Evolutionary conservation across 2,329 filamentous ascomycete genomes (phyloP), one percentile per base, ranked within the genome.

Genomic region (Polytolypa hystricis): DNA sequence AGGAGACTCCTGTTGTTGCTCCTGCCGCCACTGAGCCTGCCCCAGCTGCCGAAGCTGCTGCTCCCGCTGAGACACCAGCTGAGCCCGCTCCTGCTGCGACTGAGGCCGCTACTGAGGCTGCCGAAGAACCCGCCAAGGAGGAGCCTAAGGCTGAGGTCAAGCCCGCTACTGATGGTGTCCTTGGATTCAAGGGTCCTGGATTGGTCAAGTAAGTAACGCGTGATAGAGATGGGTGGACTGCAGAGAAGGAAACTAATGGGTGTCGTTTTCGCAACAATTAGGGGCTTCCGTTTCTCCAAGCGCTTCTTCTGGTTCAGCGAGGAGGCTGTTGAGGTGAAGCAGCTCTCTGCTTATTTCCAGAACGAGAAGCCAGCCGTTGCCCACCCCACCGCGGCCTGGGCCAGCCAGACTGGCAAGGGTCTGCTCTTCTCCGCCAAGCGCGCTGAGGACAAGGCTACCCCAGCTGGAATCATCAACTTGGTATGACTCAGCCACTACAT

Each of bases 341-440:
- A 80, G 56, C 73, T 95, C 39, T 64, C 71, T 49, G 66, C 72
- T 51, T 95, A 89, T 70, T 72, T 93, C 51, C 84, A 86, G 66
- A 79, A 77, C 54, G 86, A 94, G 74, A 95, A 95, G 79, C 71
- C 79, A 39, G 71, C 79, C 37, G 71, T 79, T 47, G 80, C 82
- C 43, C 81, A 93, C 67, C 73, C 83, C 48, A 81, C 81, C 51
- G 81, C 78, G 49, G 82, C 91, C 23, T 95, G 91, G 85, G 85
- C 89, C 45, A 79, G 78, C 50, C 78, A 93, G 71, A 95, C 89
- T 41, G 89, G 89, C 61, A 93, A 93, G 72, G 91, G 91, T 56
- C 81, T 96, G 14, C 71, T 96, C 28, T 94, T 93, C 73, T 83
- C 84, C 64, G 80, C 81, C 64, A 86, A 89, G 77, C 79, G 84